Evolutionary conservation across 2,329 filamentous ascomycete species (phyloP), one percentile per base, ranked within the genome.

Genomic region (Cladophialophora exuberans): DNA sequence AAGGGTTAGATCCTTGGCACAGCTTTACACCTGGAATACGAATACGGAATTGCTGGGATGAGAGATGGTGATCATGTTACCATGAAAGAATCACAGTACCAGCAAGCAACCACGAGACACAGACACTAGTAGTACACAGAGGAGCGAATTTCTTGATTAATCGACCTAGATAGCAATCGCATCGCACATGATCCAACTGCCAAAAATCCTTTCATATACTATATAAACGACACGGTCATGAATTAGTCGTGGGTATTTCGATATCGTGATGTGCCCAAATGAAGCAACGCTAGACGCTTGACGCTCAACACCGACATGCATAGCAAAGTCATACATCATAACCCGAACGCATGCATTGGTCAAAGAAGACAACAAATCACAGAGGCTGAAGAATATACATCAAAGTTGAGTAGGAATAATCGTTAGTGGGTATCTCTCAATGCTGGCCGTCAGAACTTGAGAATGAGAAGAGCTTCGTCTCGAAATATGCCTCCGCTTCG

Each of bases 401-500:
- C 41, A 31, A 41, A 41, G 38, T 33, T 28, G 46, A 51, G 31
- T 25, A 28, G 31, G 18, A 48, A 38, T 26, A 47, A 47, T 59
- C 53, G 53, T 56, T 41, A 60, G 31, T n/a, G 59, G 56, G 56
- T 59, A 59, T 62, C 57, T 60, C 51, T 57, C 43, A 56, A 55
- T 54, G 52, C 49, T 49, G 47, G 57, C 54, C 57, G 54, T 62
- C 51, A 55, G 48, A 52, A 52, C 46, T 48, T 31, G 36, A 50
- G 44, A 42, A 47, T 43, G 52, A 57, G 56, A 59, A 54, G 57
- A 36, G 44, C 35, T 56, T 51, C 50, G 48, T 51, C 20, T 52
- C 59, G 41, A 57, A 54, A 30, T 30, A 44, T 54, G 39, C 55
- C 55, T 48, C 50, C 46, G 26, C 28, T 28, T 45, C 10, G 28